These are phyloP conservation scores for Nannochloropsis oceanica DNA, from an alignment of 108 stramenopile genomes.

Conservation along the genomic window DNA sequence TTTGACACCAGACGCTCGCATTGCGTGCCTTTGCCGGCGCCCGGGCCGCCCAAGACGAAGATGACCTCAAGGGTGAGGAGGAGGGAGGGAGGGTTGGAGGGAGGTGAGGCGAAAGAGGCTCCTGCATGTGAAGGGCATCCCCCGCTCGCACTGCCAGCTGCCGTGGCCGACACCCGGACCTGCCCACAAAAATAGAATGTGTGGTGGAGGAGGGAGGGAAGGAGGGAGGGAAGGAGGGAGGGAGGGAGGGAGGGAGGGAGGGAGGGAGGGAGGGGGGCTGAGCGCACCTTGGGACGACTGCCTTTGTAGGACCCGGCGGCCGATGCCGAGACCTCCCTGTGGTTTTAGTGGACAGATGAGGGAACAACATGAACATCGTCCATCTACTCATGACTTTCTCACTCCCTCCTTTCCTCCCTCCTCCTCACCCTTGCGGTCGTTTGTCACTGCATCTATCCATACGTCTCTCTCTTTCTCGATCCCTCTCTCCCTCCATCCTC, in stretches of 20 bases:
- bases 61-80: background rate
- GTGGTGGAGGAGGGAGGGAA: background rate
- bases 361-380: too few relatives aligned
- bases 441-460: background rate
- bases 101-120: too few relatives aligned
- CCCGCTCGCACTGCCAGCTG: too few relatives aligned
- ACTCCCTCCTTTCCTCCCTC: background rate
- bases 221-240: background rate
- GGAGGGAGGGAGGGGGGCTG: background rate
- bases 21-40: constrained; percentile 47
- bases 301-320: background rate
- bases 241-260: background rate
- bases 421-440: background rate
- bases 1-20: constrained; percentile 35
- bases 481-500: too few relatives aligned
- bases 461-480: too few relatives aligned
- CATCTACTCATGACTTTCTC: too few relatives aligned
- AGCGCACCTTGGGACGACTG: background rate
- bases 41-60: constrained; percentile 44
- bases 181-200: too few relatives aligned
- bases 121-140: too few relatives aligned
- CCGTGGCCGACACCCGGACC: too few relatives aligned
- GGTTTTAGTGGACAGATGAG: background rate
- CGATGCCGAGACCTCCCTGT: background rate
- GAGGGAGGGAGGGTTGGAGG: background rate